Base-by-base conservation (phyloP, 2,329 filamentous ascomycete species). In the Alternaria viburni region DNA sequence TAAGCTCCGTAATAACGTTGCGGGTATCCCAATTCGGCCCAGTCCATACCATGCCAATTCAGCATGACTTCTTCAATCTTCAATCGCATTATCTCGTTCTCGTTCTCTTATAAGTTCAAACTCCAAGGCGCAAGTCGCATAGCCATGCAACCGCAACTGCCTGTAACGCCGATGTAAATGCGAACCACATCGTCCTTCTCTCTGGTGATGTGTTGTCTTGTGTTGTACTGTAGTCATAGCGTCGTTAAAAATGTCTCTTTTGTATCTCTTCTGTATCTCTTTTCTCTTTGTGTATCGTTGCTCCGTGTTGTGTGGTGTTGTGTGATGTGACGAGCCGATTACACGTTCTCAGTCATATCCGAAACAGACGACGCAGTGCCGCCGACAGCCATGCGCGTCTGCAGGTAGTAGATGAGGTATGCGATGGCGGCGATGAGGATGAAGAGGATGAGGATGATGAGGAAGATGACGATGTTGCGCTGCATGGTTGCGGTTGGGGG, bases 391-490 rank as follows among this genome's bases (percentile, higher is more conserved):
- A 81, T 80, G 45, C 80, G 76, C 12, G 79, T 81, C 70, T 84
- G 83, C 46, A 83, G 79, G 74, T 81, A 82, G 79, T 83, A 85
- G 74, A 85, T 85, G 47, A 78, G 67, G 75, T 84, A 85, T 49
- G 79, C 83, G 75, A 85, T 83, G 26, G 83, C 72, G 28, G 81
- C 81, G 56, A 85, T 81, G 54, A 85, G 78, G 72, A 85, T 78
- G 79, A 85, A 84, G 71, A 85, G 83, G 75, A 85, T 81, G 70
- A 85, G 80, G 75, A 85, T 81, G 76, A 85, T 85, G 71, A 84
- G 77, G 76, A 83, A 83, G 78, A 85, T 83, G 78, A 83, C 83
- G 67, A 85, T 77, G 77, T 85, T 85, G 77, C 83, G 82, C 76
- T 83, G 77, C 83, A 85, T 85, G 49, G 54, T 81, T 64, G 62